Evolutionary conservation across 2,329 filamentous ascomycete species (phyloP), one percentile per base, ranked within the genome.

Genomic region (Hypoxylon sp.): DNA sequence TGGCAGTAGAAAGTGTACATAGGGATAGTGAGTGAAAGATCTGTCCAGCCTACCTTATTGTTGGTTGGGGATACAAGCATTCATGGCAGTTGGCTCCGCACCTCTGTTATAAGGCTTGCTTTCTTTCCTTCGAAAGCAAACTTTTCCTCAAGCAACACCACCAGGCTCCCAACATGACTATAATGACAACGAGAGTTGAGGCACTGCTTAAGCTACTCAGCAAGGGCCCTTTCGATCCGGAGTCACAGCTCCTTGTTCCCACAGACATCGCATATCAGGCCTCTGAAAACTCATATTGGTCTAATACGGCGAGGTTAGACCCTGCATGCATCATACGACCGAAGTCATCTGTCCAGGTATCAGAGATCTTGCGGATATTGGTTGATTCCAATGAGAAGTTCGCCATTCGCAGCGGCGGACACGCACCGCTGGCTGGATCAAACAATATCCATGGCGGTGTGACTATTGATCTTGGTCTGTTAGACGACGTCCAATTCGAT

Each of bases 381-480:
- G 40, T 40, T 3, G 5, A 11, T 13, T 3, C 23, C 13, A 46
- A 47, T 2, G 7, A 32, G 12, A 15, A 32, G 9, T 75, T 76
- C 45, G 72, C 73, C 2, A 68, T 78, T 2, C 75, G 73, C 42
- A 69, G 72, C 37, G 75, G 75, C 20, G 75, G 76, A 2, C 75
- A 78, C 54, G 68, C 69, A 13, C 61, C 67, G 2, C 69, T 70
- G 47, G 62, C 68, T 0, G 74, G 74, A 15, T 68, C 69, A 7
- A 73, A 72, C 5, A 75, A 71, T 44, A 72, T 75, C 11, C 60
- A 69, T 0, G 63, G 64, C 19, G 75, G 75, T 3, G 71, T 78
- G 6, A 75, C 73, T 0, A 70, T 78, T 40, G 71, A 73, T 51
- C 60, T 79, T 21, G 59, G 64, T 17, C 7, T 40, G 5, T 26